Conservation (phyloP, 2,329 filamentous ascomycete species). For the Tolypocladium cylindrosporum region DNA sequence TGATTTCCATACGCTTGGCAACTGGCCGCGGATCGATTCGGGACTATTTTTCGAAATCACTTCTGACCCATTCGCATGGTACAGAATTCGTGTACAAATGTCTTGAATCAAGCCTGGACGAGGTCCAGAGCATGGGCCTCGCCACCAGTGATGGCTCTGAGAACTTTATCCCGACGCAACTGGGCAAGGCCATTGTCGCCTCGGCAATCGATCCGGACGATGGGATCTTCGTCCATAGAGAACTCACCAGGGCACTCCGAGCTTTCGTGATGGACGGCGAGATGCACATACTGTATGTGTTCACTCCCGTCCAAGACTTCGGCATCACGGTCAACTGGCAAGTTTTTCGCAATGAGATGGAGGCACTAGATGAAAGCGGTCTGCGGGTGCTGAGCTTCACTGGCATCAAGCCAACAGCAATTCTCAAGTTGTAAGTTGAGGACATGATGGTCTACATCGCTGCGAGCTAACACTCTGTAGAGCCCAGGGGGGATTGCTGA, state of each 20-base stretch:
- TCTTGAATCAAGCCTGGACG: slow-evolving; percentile 48
- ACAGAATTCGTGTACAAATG: slow-evolving; percentile 37
- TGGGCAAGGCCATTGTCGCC: slow-evolving; percentile 62
- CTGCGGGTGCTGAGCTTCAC: slow-evolving; percentile 58
- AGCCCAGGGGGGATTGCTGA: slow-evolving; percentile 55
- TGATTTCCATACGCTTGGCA: slow-evolving; percentile 57
- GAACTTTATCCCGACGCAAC: slow-evolving; percentile 49
- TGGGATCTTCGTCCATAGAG: slow-evolving; percentile 61
- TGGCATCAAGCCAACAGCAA: slow-evolving; percentile 55
- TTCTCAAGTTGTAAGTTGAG: slow-evolving; percentile 52
- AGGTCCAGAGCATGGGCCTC: slow-evolving; percentile 46
- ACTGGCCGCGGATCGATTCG: slow-evolving; percentile 54
- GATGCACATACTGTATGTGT: slow-evolving; percentile 69
- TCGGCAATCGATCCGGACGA: slow-evolving; percentile 67
- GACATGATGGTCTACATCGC: no score
- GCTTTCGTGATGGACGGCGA: slow-evolving; percentile 75
- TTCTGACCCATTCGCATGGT: slow-evolving; percentile 50
- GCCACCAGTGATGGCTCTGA: slow-evolving; percentile 38
- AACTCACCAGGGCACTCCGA: slow-evolving; percentile 55
- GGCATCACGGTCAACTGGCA: slow-evolving; percentile 57
- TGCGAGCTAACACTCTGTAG: slow-evolving; percentile 27
- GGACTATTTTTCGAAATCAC: slow-evolving; percentile 59
- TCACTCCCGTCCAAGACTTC: slow-evolving; percentile 59
- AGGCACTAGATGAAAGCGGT: slow-evolving; percentile 60
- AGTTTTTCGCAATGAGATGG: slow-evolving; percentile 61